Conservation (phyloP, 2,329 filamentous ascomycete genomes). For the Fusarium abutilonis region DNA sequence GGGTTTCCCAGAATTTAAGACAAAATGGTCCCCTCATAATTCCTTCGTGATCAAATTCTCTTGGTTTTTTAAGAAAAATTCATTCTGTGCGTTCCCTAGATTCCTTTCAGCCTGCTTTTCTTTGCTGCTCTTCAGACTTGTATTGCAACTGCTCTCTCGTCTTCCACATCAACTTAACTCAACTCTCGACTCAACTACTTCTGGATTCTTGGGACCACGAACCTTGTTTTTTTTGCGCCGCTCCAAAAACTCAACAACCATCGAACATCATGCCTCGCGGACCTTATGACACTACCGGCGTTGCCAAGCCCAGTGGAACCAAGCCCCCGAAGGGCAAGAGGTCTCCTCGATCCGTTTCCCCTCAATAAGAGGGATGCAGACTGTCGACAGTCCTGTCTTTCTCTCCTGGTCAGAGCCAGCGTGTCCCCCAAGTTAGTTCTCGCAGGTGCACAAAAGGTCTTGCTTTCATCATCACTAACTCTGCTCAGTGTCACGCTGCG, state of each 20-base stretch:
- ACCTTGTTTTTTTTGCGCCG: conserved; percentile 3
- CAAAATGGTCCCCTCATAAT: conserved; percentile 38
- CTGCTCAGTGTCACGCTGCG: conserved; percentile 32
- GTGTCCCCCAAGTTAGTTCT: conserved; percentile 28
- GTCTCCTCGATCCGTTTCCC: conserved; percentile 22
- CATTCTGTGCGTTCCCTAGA: conserved; percentile 36
- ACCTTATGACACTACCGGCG: conserved; percentile 53
- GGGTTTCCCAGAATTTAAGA: conserved; percentile 37
- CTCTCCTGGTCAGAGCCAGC: conserved; percentile 29
- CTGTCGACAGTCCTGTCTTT: conserved; percentile 9
- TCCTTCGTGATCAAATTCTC: conserved; percentile 36
- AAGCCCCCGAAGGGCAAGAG: conserved; percentile 51
- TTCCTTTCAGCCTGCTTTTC: conserved; percentile 33
- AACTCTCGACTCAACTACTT: not conserved
- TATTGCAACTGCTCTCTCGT: conserved; percentile 27
- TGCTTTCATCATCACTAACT: conserved; percentile 17
- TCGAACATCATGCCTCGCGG: conserved; percentile 48
- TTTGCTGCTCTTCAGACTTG: conserved; percentile 23
- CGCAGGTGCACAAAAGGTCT: not conserved
- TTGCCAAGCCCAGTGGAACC: conserved; percentile 50
- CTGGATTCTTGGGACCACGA: conserved; percentile 23
- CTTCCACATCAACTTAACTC: conserved; percentile 7
- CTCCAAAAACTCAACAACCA: conserved; percentile 18
- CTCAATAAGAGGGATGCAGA: conserved; percentile 26
- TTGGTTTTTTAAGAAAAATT: conserved; percentile 35